Evolutionary conservation across 2,329 filamentous ascomycete genomes (phyloP), one percentile per base, ranked within the genome.

Genomic region (Ophiostoma sp.): DNA sequence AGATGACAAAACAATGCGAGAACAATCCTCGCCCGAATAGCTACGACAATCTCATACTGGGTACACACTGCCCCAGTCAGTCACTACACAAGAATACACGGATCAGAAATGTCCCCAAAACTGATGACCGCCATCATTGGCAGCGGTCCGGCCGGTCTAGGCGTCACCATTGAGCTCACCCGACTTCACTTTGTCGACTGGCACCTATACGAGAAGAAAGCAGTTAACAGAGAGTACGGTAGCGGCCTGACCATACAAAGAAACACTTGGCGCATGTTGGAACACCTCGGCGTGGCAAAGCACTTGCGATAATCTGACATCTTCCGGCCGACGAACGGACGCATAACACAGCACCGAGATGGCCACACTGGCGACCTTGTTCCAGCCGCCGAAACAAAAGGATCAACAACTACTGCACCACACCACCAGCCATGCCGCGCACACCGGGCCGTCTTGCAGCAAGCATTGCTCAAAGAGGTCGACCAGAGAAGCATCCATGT

Each of bases 391-490:
- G 66, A 70, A 22, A 74, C 78, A 68, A 52, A 75, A 2, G 22
- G 72, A 5, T n/a, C 39, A 7, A 69, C 64, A 1, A 69, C 64
- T 5, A 76, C 75, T 1, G 77, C 77, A 0, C 72, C 77, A 1
- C 77, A 78, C 22, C 78, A 76, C 15, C 57, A 76, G 19, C 78
- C 78, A 36, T 79, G 78, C 70, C 76, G 80, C 4, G 76, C 78
- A 17, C 74, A 77, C 8, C 77, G 83, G n/a, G 79, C 82, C 1
- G 79, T 80, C 57, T 78, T 88, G 0, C 87, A 89, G 75, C 81
- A 82, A 3, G 84, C 86, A 0, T 81, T 89, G 0, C 78, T 87
- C 2, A 80, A 82, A 0, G 80, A 83, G 25, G 82, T 88, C 0
- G 81, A 83, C 2, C 78, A 81, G 9, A 83, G 81, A 0, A 78